These are phyloP conservation scores for Pythium scleroteichum DNA, from an alignment of 352 stramenopile genomes.

Conservation along the genomic window DNA sequence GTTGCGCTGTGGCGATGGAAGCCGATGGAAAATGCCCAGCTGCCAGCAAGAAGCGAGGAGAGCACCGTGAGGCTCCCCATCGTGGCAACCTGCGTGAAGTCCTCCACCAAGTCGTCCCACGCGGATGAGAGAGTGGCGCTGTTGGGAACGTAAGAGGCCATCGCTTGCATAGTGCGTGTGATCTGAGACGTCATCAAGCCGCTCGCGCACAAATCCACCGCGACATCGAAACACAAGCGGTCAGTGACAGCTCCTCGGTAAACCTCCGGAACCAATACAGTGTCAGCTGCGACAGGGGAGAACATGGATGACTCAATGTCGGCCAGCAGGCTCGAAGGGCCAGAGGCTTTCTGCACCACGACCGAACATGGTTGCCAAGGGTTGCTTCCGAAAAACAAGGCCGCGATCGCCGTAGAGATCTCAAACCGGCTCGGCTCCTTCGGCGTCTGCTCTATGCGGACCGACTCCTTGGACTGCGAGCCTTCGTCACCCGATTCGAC, in stretches of 20 bases:
- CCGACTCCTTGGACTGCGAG: neutral
- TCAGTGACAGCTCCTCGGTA: slow-evolving; percentile 27
- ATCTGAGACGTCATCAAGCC: slow-evolving; percentile 25
- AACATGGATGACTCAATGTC: neutral
- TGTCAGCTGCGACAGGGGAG: neutral
- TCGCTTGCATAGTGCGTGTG: slow-evolving; percentile 20
- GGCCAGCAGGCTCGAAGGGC: too few relatives aligned
- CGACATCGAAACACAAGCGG: slow-evolving; percentile 29
- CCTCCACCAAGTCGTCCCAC: slow-evolving; percentile 28
- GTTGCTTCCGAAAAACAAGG: slow-evolving; percentile 2
- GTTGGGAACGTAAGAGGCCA: slow-evolving; percentile 21
- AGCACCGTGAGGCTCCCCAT: slow-evolving; percentile 40
- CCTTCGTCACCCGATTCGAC: neutral
- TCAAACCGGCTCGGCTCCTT: slow-evolving; percentile 3
- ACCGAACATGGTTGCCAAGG: slow-evolving; percentile 13
- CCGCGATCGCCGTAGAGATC: slow-evolving; percentile 3
- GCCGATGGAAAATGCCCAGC: slow-evolving; percentile 55
- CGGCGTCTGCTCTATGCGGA: neutral
- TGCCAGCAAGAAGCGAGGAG: slow-evolving; percentile 34
- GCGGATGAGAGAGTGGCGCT: slow-evolving; percentile 37
- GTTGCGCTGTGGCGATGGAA: slow-evolving; percentile 21
- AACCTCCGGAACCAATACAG: neutral
- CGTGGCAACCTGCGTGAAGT: slow-evolving; percentile 32
- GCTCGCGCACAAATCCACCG: slow-evolving; percentile 28
- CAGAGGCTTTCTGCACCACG: neutral